Evolutionary conservation across 164 flowering plant genomes (phyloP).

Genomic region (Magnolia changhungtana): DNA sequence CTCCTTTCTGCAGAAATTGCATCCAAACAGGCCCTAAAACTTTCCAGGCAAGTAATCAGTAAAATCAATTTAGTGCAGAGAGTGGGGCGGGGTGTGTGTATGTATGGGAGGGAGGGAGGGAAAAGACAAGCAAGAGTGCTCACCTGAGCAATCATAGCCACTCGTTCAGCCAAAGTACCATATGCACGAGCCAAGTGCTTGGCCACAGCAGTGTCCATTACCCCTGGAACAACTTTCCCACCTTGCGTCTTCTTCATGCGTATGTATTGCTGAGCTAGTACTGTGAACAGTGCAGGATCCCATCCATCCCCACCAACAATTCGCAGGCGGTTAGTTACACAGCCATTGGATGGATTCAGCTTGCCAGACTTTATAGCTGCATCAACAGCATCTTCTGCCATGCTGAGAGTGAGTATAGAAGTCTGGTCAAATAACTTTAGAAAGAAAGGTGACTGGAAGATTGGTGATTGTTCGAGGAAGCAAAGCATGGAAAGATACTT

Average conservation of each 20-base stretch:
- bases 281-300: conserved; percentile 85
- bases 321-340: conserved; percentile 55
- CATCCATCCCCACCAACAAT: conserved; percentile 90
- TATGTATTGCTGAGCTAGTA: conserved; percentile 81
- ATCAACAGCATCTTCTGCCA: conserved; percentile 98
- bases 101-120: background rate
- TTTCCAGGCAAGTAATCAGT: no score
- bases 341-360: conserved; percentile 58
- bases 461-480: background rate
- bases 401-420: conserved; percentile 54
- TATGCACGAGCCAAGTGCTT: conserved; percentile 94
- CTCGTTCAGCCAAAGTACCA: conserved; percentile 77
- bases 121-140: conserved; percentile 4
- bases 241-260: conserved; percentile 74
- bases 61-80: no score
- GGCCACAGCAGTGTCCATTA: conserved; percentile 92
- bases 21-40: no score
- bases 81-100: no score
- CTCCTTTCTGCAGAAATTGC: no score
- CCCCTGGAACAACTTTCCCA: conserved; percentile 92
- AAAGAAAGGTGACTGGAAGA: background rate
- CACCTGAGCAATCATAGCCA: conserved; percentile 95
- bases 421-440: background rate
- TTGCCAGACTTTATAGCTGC: conserved; percentile 85
- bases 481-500: conserved; percentile 1